Conservation (phyloP, 495 filamentous ascomycete genomes). For the Aspergillus ellipticus region DNA sequence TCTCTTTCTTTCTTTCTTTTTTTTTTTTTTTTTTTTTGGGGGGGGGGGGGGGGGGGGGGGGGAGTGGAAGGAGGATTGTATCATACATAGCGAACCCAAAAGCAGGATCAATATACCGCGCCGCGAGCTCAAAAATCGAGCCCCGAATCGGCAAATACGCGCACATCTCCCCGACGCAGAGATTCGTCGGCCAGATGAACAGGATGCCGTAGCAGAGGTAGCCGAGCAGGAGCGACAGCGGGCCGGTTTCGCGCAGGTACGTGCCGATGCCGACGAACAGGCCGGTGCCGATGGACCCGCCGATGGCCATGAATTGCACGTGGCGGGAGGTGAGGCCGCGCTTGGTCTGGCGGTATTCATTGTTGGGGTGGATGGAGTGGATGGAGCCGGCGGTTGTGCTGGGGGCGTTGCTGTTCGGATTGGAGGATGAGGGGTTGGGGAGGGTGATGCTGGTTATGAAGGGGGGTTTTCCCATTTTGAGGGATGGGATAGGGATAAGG, state of each 20-base stretch:
- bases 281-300: conserved; percentile 73
- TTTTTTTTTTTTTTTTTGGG: too few species aligned
- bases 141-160: conserved; percentile 70
- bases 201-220: conserved; percentile 46
- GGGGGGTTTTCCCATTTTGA: too few species aligned
- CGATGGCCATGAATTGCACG: conserved; percentile 67
- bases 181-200: conserved; percentile 33
- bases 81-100: conserved; percentile 68
- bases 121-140: conserved; percentile 67
- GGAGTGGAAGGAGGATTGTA: conserved; percentile 5
- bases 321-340: conserved; percentile 61
- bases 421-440: too few species aligned
- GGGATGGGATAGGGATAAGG: too few species aligned
- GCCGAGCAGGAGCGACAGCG: conserved; percentile 62
- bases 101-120: conserved; percentile 64
- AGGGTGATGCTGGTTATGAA: too few species aligned
- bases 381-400: too few species aligned
- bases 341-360: conserved; percentile 35
- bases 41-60: conserved; percentile 1
- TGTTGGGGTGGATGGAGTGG: too few species aligned
- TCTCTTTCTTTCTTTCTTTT: too few species aligned
- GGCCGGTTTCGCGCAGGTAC: conserved; percentile 63
- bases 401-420: too few species aligned
- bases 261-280: conserved; percentile 71
- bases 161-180: conserved; percentile 58